Percentiles rank a stretch among this genome's conserved stretches.
Conservation (phyloP, 2,329 filamentous ascomycete genomes). For the Zymoseptoria pseudotritici region DNA sequence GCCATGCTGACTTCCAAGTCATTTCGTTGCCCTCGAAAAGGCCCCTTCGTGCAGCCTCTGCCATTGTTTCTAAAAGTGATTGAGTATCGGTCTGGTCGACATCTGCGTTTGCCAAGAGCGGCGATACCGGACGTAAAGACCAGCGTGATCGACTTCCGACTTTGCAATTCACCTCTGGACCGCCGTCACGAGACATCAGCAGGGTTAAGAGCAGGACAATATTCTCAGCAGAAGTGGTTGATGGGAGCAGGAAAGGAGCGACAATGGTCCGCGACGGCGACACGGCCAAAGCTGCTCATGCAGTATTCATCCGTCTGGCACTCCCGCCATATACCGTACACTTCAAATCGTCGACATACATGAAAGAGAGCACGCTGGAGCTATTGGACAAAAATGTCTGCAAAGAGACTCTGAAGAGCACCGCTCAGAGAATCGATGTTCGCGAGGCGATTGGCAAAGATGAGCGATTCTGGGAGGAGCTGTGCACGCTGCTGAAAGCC, state of each 20-base stretch:
- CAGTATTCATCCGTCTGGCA: slow-evolving; percentile 39
- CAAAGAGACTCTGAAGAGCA: slow-evolving; percentile 54
- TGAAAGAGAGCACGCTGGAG: slow-evolving; percentile 52
- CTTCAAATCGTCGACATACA: slow-evolving; percentile 53
- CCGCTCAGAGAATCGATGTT: slow-evolving; percentile 45
- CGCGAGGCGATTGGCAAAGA: slow-evolving; percentile 52
- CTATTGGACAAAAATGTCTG: slow-evolving; percentile 48
- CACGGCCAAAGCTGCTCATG: slow-evolving; percentile 30
- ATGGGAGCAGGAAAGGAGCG: background rate
- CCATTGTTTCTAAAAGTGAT: too few relatives aligned
- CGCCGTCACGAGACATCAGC: background rate
- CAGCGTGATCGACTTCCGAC: background rate
- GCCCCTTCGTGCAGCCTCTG: background rate
- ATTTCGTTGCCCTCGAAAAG: background rate
- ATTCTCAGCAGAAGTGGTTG: background rate
- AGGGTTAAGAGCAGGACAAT: background rate
- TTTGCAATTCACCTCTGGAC: background rate
- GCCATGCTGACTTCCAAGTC: background rate
- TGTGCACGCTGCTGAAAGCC: slow-evolving; percentile 50
- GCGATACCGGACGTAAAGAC: background rate
- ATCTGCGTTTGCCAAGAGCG: background rate
- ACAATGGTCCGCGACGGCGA: slow-evolving; percentile 15
- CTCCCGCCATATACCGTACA: slow-evolving; percentile 48
- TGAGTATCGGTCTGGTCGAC: background rate
- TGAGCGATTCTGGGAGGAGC: slow-evolving; percentile 52